Evolutionary conservation across 176 grass and related monocot genomes (phyloP).

Genomic region (Musa schizocarpa): DNA sequence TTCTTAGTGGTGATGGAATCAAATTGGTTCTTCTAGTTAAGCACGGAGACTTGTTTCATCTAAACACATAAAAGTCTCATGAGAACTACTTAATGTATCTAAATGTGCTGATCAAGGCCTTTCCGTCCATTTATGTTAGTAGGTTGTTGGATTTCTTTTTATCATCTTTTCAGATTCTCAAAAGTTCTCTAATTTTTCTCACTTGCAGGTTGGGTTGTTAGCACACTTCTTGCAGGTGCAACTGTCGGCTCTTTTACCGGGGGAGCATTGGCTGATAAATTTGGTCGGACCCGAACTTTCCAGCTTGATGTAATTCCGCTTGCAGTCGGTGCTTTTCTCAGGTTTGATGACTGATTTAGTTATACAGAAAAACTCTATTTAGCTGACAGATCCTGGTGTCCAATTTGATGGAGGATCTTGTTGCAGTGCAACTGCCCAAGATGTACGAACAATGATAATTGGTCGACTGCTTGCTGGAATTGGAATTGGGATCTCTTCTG

Average conservation of each 20-base stretch:
- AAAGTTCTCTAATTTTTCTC: conserved; percentile 17
- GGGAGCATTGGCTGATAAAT: conserved; percentile 89
- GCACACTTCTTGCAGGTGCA: conserved; percentile 76
- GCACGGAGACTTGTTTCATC: neutral
- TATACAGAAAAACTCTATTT: neutral
- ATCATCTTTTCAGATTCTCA: neutral
- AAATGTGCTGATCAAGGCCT: neutral
- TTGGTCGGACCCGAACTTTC: conserved; percentile 89
- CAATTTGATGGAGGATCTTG: conserved; percentile 8
- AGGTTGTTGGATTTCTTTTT: neutral
- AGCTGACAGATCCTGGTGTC: neutral
- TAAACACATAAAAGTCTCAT: neutral
- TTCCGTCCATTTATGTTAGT: too few species aligned
- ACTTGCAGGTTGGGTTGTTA: conserved; percentile 84
- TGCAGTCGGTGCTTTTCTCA: conserved; percentile 77
- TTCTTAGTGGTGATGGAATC: neutral
- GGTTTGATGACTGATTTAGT: conserved; percentile 24
- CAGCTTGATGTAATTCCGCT: conserved; percentile 85
- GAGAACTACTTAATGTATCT: neutral
- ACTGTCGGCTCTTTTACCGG: conserved; percentile 90
- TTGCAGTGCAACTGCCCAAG: conserved; percentile 77
- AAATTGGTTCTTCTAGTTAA: neutral
- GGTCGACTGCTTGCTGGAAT: conserved; percentile 83
- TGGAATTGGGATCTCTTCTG: conserved; percentile 96
- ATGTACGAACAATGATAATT: conserved; percentile 89